A percentile compares a stretch with the other conserved stretches of the same genome.
phyloP scores from a whole-genome alignment of 192 early-diverging fungal species.

The Nowakowskiella sp. region DNA sequence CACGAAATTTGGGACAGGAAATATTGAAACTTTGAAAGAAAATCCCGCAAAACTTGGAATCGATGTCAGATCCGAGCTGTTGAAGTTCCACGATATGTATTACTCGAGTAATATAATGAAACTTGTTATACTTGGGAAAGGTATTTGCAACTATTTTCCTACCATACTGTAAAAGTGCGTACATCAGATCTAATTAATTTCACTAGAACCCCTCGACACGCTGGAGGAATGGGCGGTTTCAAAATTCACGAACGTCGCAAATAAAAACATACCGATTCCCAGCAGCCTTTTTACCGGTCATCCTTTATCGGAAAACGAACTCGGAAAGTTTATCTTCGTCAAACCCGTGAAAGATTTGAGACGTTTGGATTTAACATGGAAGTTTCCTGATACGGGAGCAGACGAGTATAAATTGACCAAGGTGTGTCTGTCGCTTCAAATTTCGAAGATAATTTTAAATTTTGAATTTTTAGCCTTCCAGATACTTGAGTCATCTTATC shows the following conservation, averaged over 20 bases:
- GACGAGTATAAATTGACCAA: conserved; percentile 17
- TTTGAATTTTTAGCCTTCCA: conserved; percentile 50
- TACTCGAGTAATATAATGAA: conserved; percentile 97
- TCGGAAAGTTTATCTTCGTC: conserved; percentile 53
- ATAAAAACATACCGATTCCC: conserved; percentile 64
- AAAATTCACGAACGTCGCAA: conserved; percentile 69
- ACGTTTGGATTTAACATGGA: conserved; percentile 73
- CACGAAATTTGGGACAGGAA: conserved; percentile 88
- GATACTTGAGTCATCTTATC: conserved; percentile 81
- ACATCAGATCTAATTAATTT: conserved; percentile 1
- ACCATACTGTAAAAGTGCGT: conserved; percentile 8
- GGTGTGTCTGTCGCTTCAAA: conserved; percentile 17
- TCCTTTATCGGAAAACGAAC: conserved; percentile 65
- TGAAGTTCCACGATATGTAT: conserved; percentile 82
- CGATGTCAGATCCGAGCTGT: conserved; percentile 71
- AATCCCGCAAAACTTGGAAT: conserved; percentile 56
- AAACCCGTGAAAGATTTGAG: conserved; percentile 78
- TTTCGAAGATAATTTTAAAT: conserved; percentile 4
- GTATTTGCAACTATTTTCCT: conserved; percentile 23
- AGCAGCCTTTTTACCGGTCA: conserved; percentile 61
- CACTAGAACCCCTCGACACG: conserved; percentile 71
- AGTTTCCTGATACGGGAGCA: conserved; percentile 71
- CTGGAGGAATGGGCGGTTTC: conserved; percentile 75
- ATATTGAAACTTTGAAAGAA: conserved; percentile 71
- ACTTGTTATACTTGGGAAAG: conserved; percentile 75